Base-by-base conservation (phyloP, 345 rosid genomes). In the Citrus reticulata region DNA sequence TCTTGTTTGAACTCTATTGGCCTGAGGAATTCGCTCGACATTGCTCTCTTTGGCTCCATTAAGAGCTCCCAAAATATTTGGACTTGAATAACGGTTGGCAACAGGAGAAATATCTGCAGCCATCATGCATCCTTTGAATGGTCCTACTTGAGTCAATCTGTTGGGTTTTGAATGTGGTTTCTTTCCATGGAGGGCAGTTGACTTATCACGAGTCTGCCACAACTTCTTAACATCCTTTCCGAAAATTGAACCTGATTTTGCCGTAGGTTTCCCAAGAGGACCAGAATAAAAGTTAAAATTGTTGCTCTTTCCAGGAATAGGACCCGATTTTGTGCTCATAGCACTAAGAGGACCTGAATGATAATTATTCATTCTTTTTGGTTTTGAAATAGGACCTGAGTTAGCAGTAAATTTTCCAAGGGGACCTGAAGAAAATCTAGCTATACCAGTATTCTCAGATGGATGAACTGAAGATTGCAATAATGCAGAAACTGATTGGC, bases 381-480 rank as follows among this genome's bases (percentile, higher is more conserved):
- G 66, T 84, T 83, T 91, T 39, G 74, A 11, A 79, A 59, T 74
- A 8, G 88, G 88, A 42, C 87, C 94, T 10, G 93, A 86, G 67
- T 89, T 88, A 25, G 79, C 72, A 16, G 81, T 74, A 73, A 65
- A 89, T 73, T 78, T 87, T 13, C 87, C 93, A 73, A 93, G 84
- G 49, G 97, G 97, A 54, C 97, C 97, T 59, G 99, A 96, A 77
- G 93, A 85, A 86, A 91, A 94, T 82, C 94, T 90, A 42, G 94
- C 84, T 78, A 84, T 83, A 14, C 81, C 69, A 63, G 81, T 68
- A 39, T 80, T 83, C 78, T 84, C 90, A 7, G 97, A 87, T 34
- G 86, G 91, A 79, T 86, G 87, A 71, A 89, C 81, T 7, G 89
- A 71, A 81, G 93, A 83, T 32, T 87, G 93, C 83, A 89, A 73